Percentiles rank a stretch among this genome's conserved stretches.
Conservation (phyloP, 345 rosid genomes). For the Brassica incana region DNA sequence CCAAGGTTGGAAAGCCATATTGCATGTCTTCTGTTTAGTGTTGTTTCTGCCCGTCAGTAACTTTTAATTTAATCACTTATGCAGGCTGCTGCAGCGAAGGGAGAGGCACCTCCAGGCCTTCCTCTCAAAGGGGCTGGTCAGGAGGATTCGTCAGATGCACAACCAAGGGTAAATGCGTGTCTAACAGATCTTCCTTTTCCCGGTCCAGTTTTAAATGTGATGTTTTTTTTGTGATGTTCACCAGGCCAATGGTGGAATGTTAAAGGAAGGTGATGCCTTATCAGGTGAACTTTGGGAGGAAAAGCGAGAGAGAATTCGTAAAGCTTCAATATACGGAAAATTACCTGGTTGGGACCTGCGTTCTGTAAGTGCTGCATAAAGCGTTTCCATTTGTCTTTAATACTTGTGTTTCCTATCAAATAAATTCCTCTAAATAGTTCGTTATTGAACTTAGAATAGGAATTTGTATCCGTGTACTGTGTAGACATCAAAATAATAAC, state of each 20-base stretch:
- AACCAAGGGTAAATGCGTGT: conserved; percentile 61
- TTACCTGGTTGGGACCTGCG: conserved; percentile 95
- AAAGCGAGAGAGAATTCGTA: conserved; percentile 87
- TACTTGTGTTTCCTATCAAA: conserved; percentile 1
- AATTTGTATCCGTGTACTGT: conserved; percentile 5
- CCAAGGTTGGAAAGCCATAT: conserved; percentile 8
- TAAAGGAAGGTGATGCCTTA: conserved; percentile 89
- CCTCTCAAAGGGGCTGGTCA: conserved; percentile 98
- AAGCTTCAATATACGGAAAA: conserved; percentile 78
- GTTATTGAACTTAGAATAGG: conserved; percentile 9
- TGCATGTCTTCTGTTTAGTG: neutral
- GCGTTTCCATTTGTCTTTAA: neutral
- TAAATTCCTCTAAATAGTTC: conserved; percentile 6
- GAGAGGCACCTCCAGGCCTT: conserved; percentile 99
- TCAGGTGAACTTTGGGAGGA: conserved; percentile 93
- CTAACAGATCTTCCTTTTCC: conserved; percentile 12
- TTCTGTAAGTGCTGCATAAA: conserved; percentile 73
- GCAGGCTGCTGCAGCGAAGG: conserved; percentile 99
- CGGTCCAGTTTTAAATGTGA: conserved; percentile 1
- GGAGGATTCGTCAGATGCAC: conserved; percentile 91
- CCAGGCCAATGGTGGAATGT: conserved; percentile 78
- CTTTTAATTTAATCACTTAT: conserved; percentile 24
- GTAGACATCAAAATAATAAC: conserved; percentile 9
- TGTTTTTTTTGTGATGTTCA: conserved; percentile 23
- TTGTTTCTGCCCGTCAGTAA: conserved; percentile 13